A percentile compares a stretch with the other conserved stretches of the same genome.
Evolutionary conservation across 2,329 filamentous ascomycete species (phyloP).

Genomic region (Verticillium albo-atrum): DNA sequence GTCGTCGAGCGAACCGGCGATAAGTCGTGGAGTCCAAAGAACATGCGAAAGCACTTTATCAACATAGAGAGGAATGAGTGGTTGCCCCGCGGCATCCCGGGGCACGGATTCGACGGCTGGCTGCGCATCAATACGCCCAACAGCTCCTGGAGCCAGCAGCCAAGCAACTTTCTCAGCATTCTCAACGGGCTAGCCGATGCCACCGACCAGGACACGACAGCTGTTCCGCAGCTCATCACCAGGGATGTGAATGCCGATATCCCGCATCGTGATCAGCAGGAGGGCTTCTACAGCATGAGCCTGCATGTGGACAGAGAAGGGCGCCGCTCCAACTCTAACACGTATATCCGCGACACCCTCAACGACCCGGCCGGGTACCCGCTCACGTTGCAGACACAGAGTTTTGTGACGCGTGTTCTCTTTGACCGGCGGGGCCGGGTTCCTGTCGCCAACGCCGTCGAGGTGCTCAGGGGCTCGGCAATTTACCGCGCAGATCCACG

Average conservation of each 20-base stretch:
- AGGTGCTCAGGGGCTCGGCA: constrained; percentile 32
- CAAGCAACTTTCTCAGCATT: neutral
- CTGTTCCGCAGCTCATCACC: neutral
- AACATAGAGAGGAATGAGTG: constrained; percentile 43
- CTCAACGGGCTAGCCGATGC: neutral
- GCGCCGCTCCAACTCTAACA: neutral
- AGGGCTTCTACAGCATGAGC: neutral
- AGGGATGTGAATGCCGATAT: too few species aligned
- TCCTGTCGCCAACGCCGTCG: constrained; percentile 28
- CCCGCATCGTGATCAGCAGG: too few species aligned
- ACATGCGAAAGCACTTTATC: constrained; percentile 45
- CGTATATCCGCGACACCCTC: neutral
- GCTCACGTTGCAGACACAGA: constrained; percentile 31
- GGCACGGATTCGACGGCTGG: constrained; percentile 38
- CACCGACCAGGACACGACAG: neutral
- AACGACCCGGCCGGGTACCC: neutral
- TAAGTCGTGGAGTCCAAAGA: constrained; percentile 39
- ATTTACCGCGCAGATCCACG: constrained; percentile 38
- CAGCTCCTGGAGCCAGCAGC: neutral
- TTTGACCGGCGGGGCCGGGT: neutral
- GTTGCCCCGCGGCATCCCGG: constrained; percentile 25
- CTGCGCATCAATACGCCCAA: neutral
- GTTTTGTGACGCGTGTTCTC: constrained; percentile 29
- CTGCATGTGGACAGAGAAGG: neutral
- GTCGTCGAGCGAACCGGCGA: constrained; percentile 46